Base-by-base conservation (phyloP, 2,329 filamentous ascomycete species). In the Pestalotiopsis sp. region DNA sequence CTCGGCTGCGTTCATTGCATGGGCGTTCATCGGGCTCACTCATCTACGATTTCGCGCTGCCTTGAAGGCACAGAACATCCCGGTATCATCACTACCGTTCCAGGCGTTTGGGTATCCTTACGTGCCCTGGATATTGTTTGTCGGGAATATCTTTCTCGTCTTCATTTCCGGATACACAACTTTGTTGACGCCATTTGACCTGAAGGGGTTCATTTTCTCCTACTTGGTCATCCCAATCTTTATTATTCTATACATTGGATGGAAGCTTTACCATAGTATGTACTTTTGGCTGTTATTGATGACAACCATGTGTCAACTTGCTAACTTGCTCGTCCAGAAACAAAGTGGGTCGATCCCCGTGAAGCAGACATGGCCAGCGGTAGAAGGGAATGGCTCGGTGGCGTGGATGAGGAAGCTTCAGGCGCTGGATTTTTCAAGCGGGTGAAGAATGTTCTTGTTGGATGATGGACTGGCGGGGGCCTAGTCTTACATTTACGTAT, bases 21-120 rank as follows among this genome's bases (percentile, higher is more conserved):
- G 76, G 75, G 75, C 76, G 2, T 74, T 81, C 58, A 73, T 78
- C 45, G 75, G 75, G 13, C 68, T 76, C 23, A 75, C 75, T 38
- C 75, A 78, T 58, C 45, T 77, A 49, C 72, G 76, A 2, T 72
- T 77, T 36, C 73, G 74, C 4, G 66, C 63, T 25, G 76, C 75
- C 23, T 75, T 75, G 76, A 69, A 62, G 4, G 38, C 71, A 2
- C 76, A 78, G 52, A 73, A 72, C 39, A 72, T 69, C 31, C 68
- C 70, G 14, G 31, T 69, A 5, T 70, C 73, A 9, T 72, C 74
- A 27, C 49, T 76, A 27, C 74, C 75, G 5, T 75, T 73, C 49
- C 69, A 60, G 17, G 72, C 75, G 2, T 68, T 75, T 14, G 63
- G 74, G 2, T 74, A 72, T 45, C 74, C 75, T 4, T 75, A 72